Evolutionary conservation across 129 eudicot genomes (phyloP), one percentile per base, ranked within the genome.

Genomic region (Flaveria sonorensis): DNA sequence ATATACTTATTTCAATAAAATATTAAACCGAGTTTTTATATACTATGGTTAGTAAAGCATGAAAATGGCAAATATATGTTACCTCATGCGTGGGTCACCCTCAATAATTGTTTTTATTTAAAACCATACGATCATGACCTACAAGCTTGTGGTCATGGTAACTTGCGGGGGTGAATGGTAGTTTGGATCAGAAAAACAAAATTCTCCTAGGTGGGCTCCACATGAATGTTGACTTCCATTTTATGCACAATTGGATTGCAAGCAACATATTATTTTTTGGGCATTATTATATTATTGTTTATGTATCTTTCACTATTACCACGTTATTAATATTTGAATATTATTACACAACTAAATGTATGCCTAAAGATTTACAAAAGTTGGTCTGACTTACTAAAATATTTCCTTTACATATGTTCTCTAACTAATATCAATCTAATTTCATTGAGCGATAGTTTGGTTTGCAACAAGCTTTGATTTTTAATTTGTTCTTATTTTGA

Each of bases 71-170:
- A 51, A 66, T 13, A 66, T 51, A 52, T 76, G 80, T 47, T 76
- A 19, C 74, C 61, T 64, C 77, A 45, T 62, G 18, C 73, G 66
- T 70, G 66, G 74, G 75, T 20, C 80, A 74, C 60, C 77, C 48
- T 67, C 46, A 81, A 81, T 74, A 74, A 81, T 81, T 81, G 73
- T 20, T 20, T 81, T 74, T 70, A 81, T 51, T 74, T 48, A 64
- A 74, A 56, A 28, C 80, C 60, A 65, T 7, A 81, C 43, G 61
- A 61, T 74, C 23, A 76, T 76, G 80, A 36, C 73, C 26, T 32
- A 65, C 62, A 81, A 81, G 59, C 61, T 75, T 81, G 74, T 66
- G 80, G 80, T 80, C 46, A 74, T 75, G 71, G 76, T 68, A 52
- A 80, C 59, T 73, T 59, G 74, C 40, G 42, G 42, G 73, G 83